These are phyloP conservation scores for Teratosphaeria nubilosa DNA, from an alignment of 2,329 filamentous ascomycete species.

Conservation along the genomic window DNA sequence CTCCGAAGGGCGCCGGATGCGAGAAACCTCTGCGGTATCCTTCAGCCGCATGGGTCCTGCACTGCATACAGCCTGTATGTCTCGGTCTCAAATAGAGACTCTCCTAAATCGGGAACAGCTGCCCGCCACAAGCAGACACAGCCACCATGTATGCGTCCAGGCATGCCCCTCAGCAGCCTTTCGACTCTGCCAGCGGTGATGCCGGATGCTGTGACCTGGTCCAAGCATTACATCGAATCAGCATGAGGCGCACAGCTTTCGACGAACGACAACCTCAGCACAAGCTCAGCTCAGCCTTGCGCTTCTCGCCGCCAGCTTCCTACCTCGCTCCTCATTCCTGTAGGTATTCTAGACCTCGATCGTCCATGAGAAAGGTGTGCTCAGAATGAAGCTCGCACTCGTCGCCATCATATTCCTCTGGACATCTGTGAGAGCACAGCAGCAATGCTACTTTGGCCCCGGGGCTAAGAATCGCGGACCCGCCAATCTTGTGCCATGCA, in stretches of 20 bases:
- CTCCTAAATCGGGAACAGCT: not conserved
- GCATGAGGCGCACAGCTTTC: not conserved
- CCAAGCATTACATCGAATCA: not conserved
- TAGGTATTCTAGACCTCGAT: not conserved
- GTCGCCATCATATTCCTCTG: not conserved
- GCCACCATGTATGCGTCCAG: not conserved
- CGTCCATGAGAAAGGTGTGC: not conserved
- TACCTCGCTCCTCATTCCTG: not conserved
- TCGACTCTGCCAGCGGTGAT: not conserved
- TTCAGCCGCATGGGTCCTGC: too few relatives aligned
- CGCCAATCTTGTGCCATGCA: slow-evolving; percentile 17
- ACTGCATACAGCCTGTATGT: not conserved
- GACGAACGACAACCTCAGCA: not conserved
- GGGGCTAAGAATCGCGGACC: slow-evolving; percentile 18
- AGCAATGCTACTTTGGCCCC: slow-evolving; percentile 23
- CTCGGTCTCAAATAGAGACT: not conserved
- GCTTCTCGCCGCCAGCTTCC: not conserved
- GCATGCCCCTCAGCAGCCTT: not conserved
- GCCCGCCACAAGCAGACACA: not conserved
- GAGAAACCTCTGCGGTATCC: too few relatives aligned
- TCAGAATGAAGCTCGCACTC: not conserved
- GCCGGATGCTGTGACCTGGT: not conserved
- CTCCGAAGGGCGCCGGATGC: not conserved
- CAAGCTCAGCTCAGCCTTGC: not conserved
- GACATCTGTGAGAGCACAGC: slow-evolving; percentile 8